These are phyloP conservation scores for Apiospora hydei DNA, from an alignment of 2,329 filamentous ascomycete species.

Conservation along the genomic window DNA sequence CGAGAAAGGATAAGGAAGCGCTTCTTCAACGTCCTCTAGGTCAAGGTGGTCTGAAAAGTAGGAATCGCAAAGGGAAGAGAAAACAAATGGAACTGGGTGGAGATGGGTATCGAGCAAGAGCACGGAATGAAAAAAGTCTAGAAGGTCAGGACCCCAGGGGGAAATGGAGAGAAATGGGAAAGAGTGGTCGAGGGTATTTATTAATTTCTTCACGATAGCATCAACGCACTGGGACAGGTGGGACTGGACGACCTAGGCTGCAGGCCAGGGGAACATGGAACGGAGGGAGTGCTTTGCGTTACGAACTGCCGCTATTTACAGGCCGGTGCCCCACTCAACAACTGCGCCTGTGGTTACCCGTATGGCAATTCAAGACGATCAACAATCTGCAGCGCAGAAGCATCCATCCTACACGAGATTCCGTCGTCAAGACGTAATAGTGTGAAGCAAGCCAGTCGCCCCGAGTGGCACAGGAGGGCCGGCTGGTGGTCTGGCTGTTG, in stretches of 20 bases:
- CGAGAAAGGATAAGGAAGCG: not conserved
- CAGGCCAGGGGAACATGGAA: not conserved
- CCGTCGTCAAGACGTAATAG: slow-evolving; percentile 5
- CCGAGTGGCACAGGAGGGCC: not conserved
- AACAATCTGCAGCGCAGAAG: slow-evolving; percentile 15
- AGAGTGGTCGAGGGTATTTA: slow-evolving; percentile 12
- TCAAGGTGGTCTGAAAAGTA: not conserved
- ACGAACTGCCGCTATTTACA: slow-evolving; percentile 1
- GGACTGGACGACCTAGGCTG: not conserved
- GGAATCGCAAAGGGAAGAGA: not conserved
- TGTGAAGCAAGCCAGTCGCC: not conserved
- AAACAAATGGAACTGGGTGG: slow-evolving; percentile 2
- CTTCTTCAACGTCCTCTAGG: not conserved
- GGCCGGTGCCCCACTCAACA: slow-evolving; percentile 3
- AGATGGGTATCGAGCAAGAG: not conserved
- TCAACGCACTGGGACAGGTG: slow-evolving; percentile 15
- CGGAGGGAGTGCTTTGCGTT: not conserved
- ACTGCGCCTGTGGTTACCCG: not conserved
- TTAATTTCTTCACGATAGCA: slow-evolving; percentile 24
- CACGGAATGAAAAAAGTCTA: not conserved
- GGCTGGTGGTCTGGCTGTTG: not conserved
- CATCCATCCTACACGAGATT: slow-evolving; percentile 7
- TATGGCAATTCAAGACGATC: slow-evolving; percentile 8
- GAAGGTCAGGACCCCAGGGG: not conserved
- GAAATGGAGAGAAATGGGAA: not conserved